phyloP scores from a whole-genome alignment of 2,329 filamentous ascomycete species.

The Orbilia blumenaviensis region DNA sequence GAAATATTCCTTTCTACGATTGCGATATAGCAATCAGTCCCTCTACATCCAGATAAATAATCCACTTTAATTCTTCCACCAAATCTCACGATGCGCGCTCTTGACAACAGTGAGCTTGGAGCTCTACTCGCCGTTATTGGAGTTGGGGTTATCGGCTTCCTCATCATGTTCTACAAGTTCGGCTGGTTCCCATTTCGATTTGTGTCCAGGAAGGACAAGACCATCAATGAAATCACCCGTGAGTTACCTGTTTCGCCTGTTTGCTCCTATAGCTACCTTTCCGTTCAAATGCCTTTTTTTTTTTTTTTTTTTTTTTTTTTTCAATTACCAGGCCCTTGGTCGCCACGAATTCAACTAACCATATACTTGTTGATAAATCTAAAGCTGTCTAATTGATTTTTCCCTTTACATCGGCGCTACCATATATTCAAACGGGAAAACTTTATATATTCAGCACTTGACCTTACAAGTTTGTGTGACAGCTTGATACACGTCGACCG shows the following conservation, averaged over 20 bases:
- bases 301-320: not conserved
- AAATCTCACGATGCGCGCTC: not conserved
- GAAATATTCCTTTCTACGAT: not conserved
- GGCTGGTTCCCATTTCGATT: slow-evolving; percentile 25
- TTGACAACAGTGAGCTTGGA: slow-evolving; percentile 7
- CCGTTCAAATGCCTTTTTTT: not conserved
- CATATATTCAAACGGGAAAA: no score
- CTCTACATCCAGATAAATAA: not conserved
- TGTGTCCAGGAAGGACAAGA: slow-evolving; percentile 7
- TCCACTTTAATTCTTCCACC: not conserved
- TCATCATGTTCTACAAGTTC: slow-evolving; percentile 44
- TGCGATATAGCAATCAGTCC: no score
- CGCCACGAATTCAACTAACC: no score
- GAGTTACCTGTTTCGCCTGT: no score
- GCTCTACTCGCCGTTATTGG: slow-evolving; percentile 29
- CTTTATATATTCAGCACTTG: no score
- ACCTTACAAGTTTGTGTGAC: no score
- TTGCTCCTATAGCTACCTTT: no score
- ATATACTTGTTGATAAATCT: no score
- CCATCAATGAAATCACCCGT: slow-evolving; percentile 1
- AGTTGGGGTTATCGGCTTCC: slow-evolving; percentile 17
- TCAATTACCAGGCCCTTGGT: no score
- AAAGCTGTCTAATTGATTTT: no score
- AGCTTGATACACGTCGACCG: no score
- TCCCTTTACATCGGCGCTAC: no score